Evolutionary conservation across 176 grass and related monocot genomes (phyloP), one percentile per base, ranked within the genome.

Genomic region (Cymbopogon citratus): DNA sequence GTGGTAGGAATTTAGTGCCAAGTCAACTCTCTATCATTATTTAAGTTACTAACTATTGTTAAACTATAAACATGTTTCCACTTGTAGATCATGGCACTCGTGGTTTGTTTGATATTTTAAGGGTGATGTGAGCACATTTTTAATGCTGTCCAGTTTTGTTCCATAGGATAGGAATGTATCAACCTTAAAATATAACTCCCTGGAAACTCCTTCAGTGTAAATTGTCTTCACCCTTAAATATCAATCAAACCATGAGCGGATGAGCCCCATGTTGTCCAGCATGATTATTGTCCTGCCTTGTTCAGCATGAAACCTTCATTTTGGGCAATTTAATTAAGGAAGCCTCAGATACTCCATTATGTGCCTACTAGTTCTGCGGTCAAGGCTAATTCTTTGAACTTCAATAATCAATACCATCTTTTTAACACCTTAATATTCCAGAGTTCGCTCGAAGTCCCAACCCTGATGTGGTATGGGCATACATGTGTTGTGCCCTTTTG

Each of bases 11-110:
- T 79, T 41, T 74, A 77, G 52, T 75, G 36, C 35, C 34, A 44
- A 45, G 67, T 75, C 82, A 87, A 82, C 39, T 69, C 77, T 72
- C 23, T 76, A 25, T 35, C 9, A 12, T 85, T 85, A 68, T 81
- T n/a, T 23, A 21, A 63, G 59, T 62, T 79, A 88, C 51, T 61
- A 16, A 29, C 36, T 48, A 49, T 34, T 84, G 27, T 15, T 74
- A 25, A 69, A 80, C 2, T 62, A 21, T 59, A 48, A 61, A 24
- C 49, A 13, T 21, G 54, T 38, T 79, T 35, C 21, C 10, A 26
- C 29, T 73, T 83, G 56, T 73, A 57, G 74, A 83, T 27, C 15
- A 67, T 57, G 69, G 52, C 9, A 35, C 24, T 39, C 8, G 9
- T 12, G 9, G 21, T 63, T 68, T 76, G 21, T 29, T 54, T 26